Evolutionary conservation across 2,329 filamentous ascomycete genomes (phyloP), one percentile per base, ranked within the genome.

Genomic region (Endothia cerciana): DNA sequence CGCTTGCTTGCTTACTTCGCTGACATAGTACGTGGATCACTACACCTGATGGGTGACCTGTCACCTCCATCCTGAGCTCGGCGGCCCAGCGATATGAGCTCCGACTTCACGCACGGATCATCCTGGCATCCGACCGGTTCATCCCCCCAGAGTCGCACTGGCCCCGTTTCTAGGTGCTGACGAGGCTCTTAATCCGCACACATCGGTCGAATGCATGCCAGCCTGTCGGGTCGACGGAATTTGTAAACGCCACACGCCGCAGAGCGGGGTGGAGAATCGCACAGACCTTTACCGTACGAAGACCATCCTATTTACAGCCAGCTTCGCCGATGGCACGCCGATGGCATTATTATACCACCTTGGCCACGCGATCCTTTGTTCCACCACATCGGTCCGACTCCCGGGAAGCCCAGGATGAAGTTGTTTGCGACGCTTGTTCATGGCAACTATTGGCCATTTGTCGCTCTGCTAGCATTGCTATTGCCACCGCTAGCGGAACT

Each of bases 31-130:
- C n/a, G n/a, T 22, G 43, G 30, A 47, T 61, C 33, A 33, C 33
- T 22, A 22, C 45, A 10, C 8, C 41, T n/a, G n/a, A n/a, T n/a
- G 49, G 2, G 43, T 22, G 7, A 30, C 41, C n/a, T 25, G 13
- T 30, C 28, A 30, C 58, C 30, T 59, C 11, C n/a, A 10, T 36
- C 41, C 33, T 58, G 40, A 19, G 47, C 33, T 47, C 58, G 58
- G 58, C 41, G 59, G 33, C 33, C 33, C 15, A 49, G 38, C 60
- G 47, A 62, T 11, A 11, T 22, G 60, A 19, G 49, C n/a, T 59
- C 38, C 28, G 41, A 25, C 28, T 25, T 30, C 15, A 63, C 65
- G n/a, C n/a, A 67, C 65, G 62, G 62, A 66, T 66, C 57, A 66
- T 49, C 65, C 61, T 60, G 43, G 61, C 19, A n/a, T 51, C 56